Evolutionary conservation across 2,329 filamentous ascomycete species (phyloP), one percentile per base, ranked within the genome.

Genomic region (Scytalidium lignicola): DNA sequence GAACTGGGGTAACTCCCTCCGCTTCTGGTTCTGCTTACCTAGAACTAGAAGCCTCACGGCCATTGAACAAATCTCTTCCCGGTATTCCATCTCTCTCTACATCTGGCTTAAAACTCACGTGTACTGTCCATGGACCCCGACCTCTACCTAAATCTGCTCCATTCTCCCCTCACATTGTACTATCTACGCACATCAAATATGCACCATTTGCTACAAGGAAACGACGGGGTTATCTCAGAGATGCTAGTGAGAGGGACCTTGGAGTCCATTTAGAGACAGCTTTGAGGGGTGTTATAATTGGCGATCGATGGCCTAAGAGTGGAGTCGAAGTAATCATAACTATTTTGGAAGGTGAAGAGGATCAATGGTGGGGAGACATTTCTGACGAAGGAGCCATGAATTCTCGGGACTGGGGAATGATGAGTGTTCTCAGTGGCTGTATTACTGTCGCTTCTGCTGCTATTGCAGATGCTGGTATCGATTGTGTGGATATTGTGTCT

Each of bases 291-390:
- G 88, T 90, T 7, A 83, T 97, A 45, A 92, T 97, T 62, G 90
- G 90, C 13, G 91, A 96, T 65, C 78, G 92, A 50, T 99, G 92
- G 89, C 93, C 93, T n/a, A 99, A 99, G 74, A 96, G 90, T 66
- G 91, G 90, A 41, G 85, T 96, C n/a, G 93, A 99, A 65, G 85
- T 99, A 39, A 85, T 96, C 17, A 83, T 99, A 44, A 96, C 90
- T 0, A 83, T 99, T 44, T 75, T 99, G 17, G 93, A 99, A 70
- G 92, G 90, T 2, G 93, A 97, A 63, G 89, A 96, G 65, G 86
- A 92, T 60, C 73, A 74, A 29, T 83, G 79, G 75, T 82, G 79
- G 76, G 81, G 77, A 3, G 77, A 82, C 63, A 70, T 70, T 18
- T 63, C 67, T 8, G 73, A 69, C 50, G 69, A 78, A 65, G 65